Base-by-base conservation (phyloP, 2,329 filamentous ascomycete species). In the Botryosphaeria dothidea region DNA sequence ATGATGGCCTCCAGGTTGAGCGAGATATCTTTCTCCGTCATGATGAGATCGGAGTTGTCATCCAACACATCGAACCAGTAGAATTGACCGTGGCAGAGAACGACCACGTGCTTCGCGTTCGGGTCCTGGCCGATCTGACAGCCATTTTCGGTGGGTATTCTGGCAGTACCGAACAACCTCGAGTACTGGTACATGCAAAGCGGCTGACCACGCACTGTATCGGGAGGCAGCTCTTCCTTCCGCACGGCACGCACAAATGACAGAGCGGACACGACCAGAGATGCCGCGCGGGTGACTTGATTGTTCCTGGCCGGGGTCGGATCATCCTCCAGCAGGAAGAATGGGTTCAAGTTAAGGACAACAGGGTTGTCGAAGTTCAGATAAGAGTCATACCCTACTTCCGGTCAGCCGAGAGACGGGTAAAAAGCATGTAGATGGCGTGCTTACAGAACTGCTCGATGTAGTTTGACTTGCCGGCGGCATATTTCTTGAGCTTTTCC, bases 51-150 rank as follows among this genome's bases (percentile, higher is more conserved):
- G 6, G 91, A 91, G 77, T 97, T 96, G 70, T 94, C 90, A 71
- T 99, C 95, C 19, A 99, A 83, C 1, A 97, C 93, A 77, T 99
- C 95, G 72, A 99, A 99, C 94, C 94, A 98, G 79, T 99, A 99
- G 73, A 98, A 93, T 70, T 99, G 95, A 1, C 95, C 95, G 69
- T 94, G 92, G 74, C 92, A 96, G 79, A 98, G 85, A 48, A 98
- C 92, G 9, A 97, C 91, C 41, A 99, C 84, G 76, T 99, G 95
- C 79, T 93, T 96, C 3, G 94, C 92, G n/a, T 89, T 87, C 0
- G 93, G 91, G 72, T 98, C 93, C 75, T 98, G 93, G 68, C 93
- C 93, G 72, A 99, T 98, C 71, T 97, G 91, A 75, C 95, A 99
- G 4, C 95, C 95, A 74, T 95, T 90, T 31, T 96, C 92, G 0